Base-by-base conservation (phyloP, 2,329 filamentous ascomycete species). In the Neofusicoccum laricinum region DNA sequence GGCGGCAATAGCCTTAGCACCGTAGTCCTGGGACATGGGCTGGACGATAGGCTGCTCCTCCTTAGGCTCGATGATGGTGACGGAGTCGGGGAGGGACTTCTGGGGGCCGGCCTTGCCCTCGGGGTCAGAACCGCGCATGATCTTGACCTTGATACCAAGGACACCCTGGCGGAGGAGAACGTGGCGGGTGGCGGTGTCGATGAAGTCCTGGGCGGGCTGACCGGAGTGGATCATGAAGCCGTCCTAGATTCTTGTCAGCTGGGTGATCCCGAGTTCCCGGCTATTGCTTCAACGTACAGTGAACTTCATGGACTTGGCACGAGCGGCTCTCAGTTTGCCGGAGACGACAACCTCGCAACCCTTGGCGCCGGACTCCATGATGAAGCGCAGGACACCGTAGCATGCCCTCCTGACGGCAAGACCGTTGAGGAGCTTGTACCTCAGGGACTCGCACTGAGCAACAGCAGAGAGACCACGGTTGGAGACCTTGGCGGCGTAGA, bases 211-310 rank as follows among this genome's bases (percentile, higher is more conserved):
- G 79, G 94, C 95, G 79, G 95, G 95, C 84, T 99, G 95, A 85
- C 95, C 95, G 78, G 95, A 99, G 92, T 99, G 95, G 85, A 99
- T 99, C 95, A 99, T 99, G 92, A 99, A 99, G 81, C 95, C 95
- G 84, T 99, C 88, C 86, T 88, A 70, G 30, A 65, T 17, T 46
- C 1, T 14, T 19, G 41, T 67, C 74, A 66, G 76, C 68, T 66
- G 64, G 62, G 3, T 5, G 12, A 8, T 46, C 2, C 30, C 40
- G 15, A 19, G 45, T 17, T 34, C 34, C 36, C 1, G 40, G 11
- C 19, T 19, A 10, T 30, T 53, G n/a, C 49, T 17, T 59, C 65
- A 66, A 80, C 85, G 69, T 86, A 88, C 93, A 83, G 95, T 99
- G 90, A 99, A 99, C 90, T 99, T 99, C 95, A 99, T 99, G 86